Evolutionary conservation across 805 yeast genomes (phyloP).

Genomic region (Saturnispora quitensis): DNA sequence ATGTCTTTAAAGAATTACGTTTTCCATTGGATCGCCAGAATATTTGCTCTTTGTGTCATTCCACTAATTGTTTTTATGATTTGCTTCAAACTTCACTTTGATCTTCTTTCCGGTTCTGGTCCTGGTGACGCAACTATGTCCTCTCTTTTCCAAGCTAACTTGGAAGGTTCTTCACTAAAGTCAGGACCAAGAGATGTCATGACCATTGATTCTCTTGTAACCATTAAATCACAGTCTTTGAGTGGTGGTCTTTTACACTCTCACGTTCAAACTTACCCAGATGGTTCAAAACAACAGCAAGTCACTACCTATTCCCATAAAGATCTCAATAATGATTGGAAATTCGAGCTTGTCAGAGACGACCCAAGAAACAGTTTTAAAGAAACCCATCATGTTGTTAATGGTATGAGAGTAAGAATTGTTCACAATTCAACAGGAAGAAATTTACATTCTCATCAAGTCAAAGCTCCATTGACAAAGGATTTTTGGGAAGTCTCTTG

Average conservation of each 20-base stretch:
- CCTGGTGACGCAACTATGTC: slow-evolving; percentile 67
- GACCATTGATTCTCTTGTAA: slow-evolving; percentile 45
- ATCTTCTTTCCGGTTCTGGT: slow-evolving; percentile 68
- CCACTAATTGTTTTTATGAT: slow-evolving; percentile 64
- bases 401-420: slow-evolving; percentile 64
- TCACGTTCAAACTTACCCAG: slow-evolving; percentile 78
- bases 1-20: slow-evolving; percentile 27
- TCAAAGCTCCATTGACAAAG: slow-evolving; percentile 65
- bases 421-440: slow-evolving; percentile 63
- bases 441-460: slow-evolving; percentile 74
- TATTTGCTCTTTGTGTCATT: slow-evolving; percentile 53
- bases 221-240: slow-evolving; percentile 61
- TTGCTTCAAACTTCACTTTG: slow-evolving; percentile 76
- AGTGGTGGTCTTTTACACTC: slow-evolving; percentile 79
- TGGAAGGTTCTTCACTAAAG: slow-evolving; percentile 54
- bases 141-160: slow-evolving; percentile 72
- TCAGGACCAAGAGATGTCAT: slow-evolving; percentile 57
- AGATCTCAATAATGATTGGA: slow-evolving; percentile 81
- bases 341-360: slow-evolving; percentile 51
- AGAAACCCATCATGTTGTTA: slow-evolving; percentile 34
- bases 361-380: slow-evolving; percentile 26
- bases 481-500: slow-evolving; percentile 77
- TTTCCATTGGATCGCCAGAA: slow-evolving; percentile 66
- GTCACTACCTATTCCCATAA: slow-evolving; percentile 86
- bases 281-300: slow-evolving; percentile 91